Conservation (phyloP, 2,329 filamentous ascomycete species). For the Talaromyces sp. region DNA sequence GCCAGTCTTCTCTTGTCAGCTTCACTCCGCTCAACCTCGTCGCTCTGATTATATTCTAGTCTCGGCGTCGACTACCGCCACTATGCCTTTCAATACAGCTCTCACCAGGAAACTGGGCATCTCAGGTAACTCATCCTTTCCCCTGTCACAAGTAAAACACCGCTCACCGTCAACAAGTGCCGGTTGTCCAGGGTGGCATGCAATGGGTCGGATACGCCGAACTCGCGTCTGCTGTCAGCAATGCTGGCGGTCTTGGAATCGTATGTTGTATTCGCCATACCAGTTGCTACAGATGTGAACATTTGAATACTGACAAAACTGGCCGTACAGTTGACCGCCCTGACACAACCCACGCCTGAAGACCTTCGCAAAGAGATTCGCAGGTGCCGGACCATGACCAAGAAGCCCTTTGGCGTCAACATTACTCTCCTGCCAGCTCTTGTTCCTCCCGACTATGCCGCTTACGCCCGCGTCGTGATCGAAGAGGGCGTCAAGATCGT, state of each 20-base stretch:
- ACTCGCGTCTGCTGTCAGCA: constrained; percentile 50
- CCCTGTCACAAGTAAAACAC: neutral
- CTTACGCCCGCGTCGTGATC: constrained; percentile 87
- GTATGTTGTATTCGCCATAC: constrained; percentile 26
- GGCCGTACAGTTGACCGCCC: constrained; percentile 42
- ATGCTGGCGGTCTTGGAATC: constrained; percentile 49
- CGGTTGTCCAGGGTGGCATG: constrained; percentile 49
- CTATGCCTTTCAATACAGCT: constrained; percentile 61
- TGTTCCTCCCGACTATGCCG: constrained; percentile 84
- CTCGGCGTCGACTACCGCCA: constrained; percentile 4
- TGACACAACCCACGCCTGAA: constrained; percentile 89
- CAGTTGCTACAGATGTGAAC: neutral
- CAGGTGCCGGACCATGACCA: constrained; percentile 67
- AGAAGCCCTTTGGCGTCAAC: constrained; percentile 76
- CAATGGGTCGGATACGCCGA: constrained; percentile 54
- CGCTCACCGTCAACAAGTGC: constrained; percentile 28
- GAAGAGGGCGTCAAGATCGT: constrained; percentile 89
- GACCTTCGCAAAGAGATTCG: constrained; percentile 91
- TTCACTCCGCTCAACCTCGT: neutral
- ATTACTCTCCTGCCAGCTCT: constrained; percentile 87
- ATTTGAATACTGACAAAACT: neutral
- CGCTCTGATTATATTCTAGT: neutral
- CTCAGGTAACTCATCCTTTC: constrained; percentile 25
- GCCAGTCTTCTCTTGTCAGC: neutral
- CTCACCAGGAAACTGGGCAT: constrained; percentile 58